Evolutionary conservation across 371 early-diverging fungal genomes (phyloP).

Genomic region (Paraphysoderma sedebokerense): DNA sequence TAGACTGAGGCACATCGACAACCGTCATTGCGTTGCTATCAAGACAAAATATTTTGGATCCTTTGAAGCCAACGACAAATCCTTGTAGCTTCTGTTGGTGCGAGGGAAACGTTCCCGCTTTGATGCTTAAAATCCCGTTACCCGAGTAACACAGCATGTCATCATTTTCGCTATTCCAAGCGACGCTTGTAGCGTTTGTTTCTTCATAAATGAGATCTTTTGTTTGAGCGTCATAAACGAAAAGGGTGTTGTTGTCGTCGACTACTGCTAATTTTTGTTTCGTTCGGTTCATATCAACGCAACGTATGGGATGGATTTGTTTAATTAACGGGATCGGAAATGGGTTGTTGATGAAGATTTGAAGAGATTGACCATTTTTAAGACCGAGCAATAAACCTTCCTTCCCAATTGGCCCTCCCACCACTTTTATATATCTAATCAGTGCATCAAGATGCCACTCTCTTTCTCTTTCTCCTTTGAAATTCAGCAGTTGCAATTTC

Average conservation of each 20-base stretch:
- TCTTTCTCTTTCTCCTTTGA: constrained; percentile 23
- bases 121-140: constrained; percentile 20
- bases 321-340: constrained; percentile 26
- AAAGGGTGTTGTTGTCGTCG: constrained; percentile 23
- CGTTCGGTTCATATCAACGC: constrained; percentile 22
- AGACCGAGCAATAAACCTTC: constrained; percentile 31
- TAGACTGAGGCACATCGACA: constrained; percentile 23
- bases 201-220: constrained; percentile 27
- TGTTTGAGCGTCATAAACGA: constrained; percentile 19
- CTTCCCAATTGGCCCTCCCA: constrained; percentile 25
- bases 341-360: constrained; percentile 26
- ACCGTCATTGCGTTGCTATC: constrained; percentile 23
- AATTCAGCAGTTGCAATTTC: constrained; percentile 20
- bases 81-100: constrained; percentile 27
- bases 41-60: constrained; percentile 23
- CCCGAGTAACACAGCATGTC: constrained; percentile 29
- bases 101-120: constrained; percentile 19
- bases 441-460: constrained; percentile 29
- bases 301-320: constrained; percentile 16
- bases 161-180: constrained; percentile 31
- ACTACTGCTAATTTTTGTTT: constrained; percentile 26
- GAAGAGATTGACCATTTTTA: constrained; percentile 24
- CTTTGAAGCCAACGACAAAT: constrained; percentile 34
- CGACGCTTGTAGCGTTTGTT: constrained; percentile 24
- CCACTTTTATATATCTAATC: constrained; percentile 29